Conservation (phyloP, 2,329 filamentous ascomycete species). For the Pseudocercospora crystallina region DNA sequence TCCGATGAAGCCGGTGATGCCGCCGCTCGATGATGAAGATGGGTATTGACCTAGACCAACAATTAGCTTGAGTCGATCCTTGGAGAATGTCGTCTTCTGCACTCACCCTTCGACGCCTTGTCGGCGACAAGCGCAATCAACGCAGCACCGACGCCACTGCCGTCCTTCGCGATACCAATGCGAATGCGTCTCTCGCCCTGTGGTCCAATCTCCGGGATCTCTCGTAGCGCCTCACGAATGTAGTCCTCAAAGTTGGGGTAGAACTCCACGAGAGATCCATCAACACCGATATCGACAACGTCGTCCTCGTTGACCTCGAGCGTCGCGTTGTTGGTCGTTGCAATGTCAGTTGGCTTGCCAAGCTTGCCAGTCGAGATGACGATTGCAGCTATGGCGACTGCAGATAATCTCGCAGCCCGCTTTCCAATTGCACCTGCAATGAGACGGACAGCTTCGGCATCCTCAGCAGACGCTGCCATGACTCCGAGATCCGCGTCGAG, state of each 20-base stretch:
- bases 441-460: slow-evolving; percentile 83
- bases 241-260: slow-evolving; percentile 90
- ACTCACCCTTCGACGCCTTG: slow-evolving; percentile 42
- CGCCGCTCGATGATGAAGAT: slow-evolving; percentile 4
- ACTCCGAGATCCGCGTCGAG: slow-evolving; percentile 76
- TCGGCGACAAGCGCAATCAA: slow-evolving; percentile 90
- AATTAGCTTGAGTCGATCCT: not conserved
- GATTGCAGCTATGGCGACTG: slow-evolving; percentile 82
- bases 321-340: slow-evolving; percentile 29
- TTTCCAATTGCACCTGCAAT: slow-evolving; percentile 82
- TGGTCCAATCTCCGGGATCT: slow-evolving; percentile 73
- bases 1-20: slow-evolving; percentile 16
- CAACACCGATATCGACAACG: slow-evolving; percentile 86
- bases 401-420: slow-evolving; percentile 82
- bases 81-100: not conserved
- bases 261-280: slow-evolving; percentile 91
- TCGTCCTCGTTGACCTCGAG: slow-evolving; percentile 55
- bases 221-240: slow-evolving; percentile 77
- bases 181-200: slow-evolving; percentile 80
- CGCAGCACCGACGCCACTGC: slow-evolving; percentile 90
- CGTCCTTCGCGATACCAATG: slow-evolving; percentile 96
- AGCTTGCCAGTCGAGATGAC: slow-evolving; percentile 79
- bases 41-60: slow-evolving; percentile 1
- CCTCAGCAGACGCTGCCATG: slow-evolving; percentile 73
- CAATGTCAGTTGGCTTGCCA: slow-evolving; percentile 36